Base-by-base conservation (phyloP, 2,329 filamentous ascomycete species). In the Curvularia lunata region DNA sequence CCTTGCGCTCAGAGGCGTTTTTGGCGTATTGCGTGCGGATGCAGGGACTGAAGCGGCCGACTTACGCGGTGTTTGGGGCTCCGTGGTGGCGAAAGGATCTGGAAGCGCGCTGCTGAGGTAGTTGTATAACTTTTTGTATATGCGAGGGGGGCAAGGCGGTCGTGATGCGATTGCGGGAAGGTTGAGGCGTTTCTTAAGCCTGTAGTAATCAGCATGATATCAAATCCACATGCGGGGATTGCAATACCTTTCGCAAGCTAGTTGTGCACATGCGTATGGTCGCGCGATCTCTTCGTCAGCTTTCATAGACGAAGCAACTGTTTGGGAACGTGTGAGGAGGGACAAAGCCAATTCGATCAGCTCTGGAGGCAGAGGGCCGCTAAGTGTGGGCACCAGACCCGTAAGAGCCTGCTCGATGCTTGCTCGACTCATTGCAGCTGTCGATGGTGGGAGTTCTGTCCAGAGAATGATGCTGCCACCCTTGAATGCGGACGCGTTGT, bases 171-270 rank as follows among this genome's bases (percentile, higher is more conserved):
- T 74, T 23, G 72, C 52, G 19, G 75, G 70, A 13, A 75, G 64
- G 48, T 76, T 76, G 54, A 76, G 67, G 16, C 69, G 70, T 27
- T 68, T 71, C 62, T 92, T 93, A 38, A 97, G 82, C 52, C 92
- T 92, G 56, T 5, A n/a, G 1, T 10, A 63, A 72, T 70, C 78
- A 83, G 54, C 70, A 66, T 12, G 27, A 3, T 5, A 43, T 1
- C 63, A 7, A 1, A 16, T 34, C 16, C 41, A 12, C 9, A 13
- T 4, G 1, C 7, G 4, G 10, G 18, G n/a, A 21, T 37, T 1
- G 12, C n/a, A n/a, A 5, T 78, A 91, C 90, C 91, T 86, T 67
- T 94, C 91, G 73, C 93, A 98, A 19, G 95, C 95, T 59, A 99
- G 48, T 58, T 77, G 74, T 9, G 74, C 72, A 54, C 74, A 77